Base-by-base conservation (phyloP, 768 basidiomycete genomes). In the Tylopilus balloui region DNA sequence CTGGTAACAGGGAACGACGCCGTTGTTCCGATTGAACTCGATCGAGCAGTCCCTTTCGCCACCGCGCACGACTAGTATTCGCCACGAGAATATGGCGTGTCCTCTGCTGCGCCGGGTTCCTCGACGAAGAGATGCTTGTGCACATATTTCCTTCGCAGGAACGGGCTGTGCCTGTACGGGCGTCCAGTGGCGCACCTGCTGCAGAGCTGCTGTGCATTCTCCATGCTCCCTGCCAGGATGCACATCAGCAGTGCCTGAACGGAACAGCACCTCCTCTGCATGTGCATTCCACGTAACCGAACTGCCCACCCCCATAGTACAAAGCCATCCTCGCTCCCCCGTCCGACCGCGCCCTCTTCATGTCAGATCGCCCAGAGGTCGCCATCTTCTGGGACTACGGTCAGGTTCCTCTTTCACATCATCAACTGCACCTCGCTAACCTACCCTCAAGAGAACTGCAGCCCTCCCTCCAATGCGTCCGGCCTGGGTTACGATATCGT, bases 311-410 rank as follows among this genome's bases (percentile, higher is more conserved):
- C 11, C n/a, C n/a, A n/a, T n/a, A 59, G n/a, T 66, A 68, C 64
- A 64, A 68, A 60, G 42, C 43, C 37, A 19, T 21, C 20, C 43
- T 23, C 25, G 20, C 28, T 37, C 25, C 48, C 23, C 32, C 39
- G 14, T 50, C 35, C 38, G n/a, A n/a, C n/a, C n/a, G n/a, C n/a
- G n/a, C n/a, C 27, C 54, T 45, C 42, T 50, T 55, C 42, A 29
- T 29, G 73, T 62, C 63, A 42, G 59, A 66, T 52, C 59, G 59
- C 20, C 51, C 61, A 32, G 61, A 68, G 24, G 76, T 78, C 42
- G 75, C 74, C 42, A 69, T 78, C 35, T 78, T 69, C 27, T 69
- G 67, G 67, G 67, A 69, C 51, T 69, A 71, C 37, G 67, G 67
- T 69, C 34, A 24, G 67, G 54, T 4, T 25, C 13, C 29, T 10